phyloP scores from a whole-genome alignment of 495 filamentous ascomycete genomes.

The Poronia punctata region DNA sequence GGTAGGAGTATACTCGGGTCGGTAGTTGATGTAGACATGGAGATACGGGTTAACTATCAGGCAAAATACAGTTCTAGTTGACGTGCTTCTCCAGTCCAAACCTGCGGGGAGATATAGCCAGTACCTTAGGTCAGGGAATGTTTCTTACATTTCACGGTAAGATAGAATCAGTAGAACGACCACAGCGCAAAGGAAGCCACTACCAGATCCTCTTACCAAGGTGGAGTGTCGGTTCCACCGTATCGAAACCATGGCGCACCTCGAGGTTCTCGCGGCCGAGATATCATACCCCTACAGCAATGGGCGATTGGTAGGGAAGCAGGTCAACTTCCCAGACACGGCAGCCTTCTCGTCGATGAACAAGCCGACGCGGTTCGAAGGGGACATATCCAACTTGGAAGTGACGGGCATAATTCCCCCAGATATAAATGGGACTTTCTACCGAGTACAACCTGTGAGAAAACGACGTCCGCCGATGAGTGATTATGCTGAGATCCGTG shows the following conservation, averaged over 20 bases:
- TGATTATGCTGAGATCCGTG: background rate
- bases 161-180: too few species aligned
- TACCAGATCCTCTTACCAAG: constrained; percentile 5
- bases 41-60: too few species aligned
- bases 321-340: constrained; percentile 42
- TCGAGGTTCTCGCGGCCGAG: constrained; percentile 35
- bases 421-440: constrained; percentile 49
- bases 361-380: constrained; percentile 40
- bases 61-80: too few species aligned
- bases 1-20: constrained; percentile 4
- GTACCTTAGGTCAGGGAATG: too few species aligned
- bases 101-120: too few species aligned
- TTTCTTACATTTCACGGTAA: too few species aligned
- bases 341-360: constrained; percentile 42
- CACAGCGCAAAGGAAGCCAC: background rate
- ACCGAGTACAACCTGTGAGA: constrained; percentile 42
- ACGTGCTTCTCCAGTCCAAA: too few species aligned
- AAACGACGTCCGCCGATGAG: constrained; percentile 1
- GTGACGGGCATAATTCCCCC: constrained; percentile 41
- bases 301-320: constrained; percentile 24
- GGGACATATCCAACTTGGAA: constrained; percentile 42
- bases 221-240: background rate
- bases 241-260: constrained; percentile 33
- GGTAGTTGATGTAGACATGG: constrained; percentile 16
- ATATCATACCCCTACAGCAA: constrained; percentile 30